Evolutionary conservation across 176 grass and related monocot species (phyloP).

Genomic region (Avena insularis): DNA sequence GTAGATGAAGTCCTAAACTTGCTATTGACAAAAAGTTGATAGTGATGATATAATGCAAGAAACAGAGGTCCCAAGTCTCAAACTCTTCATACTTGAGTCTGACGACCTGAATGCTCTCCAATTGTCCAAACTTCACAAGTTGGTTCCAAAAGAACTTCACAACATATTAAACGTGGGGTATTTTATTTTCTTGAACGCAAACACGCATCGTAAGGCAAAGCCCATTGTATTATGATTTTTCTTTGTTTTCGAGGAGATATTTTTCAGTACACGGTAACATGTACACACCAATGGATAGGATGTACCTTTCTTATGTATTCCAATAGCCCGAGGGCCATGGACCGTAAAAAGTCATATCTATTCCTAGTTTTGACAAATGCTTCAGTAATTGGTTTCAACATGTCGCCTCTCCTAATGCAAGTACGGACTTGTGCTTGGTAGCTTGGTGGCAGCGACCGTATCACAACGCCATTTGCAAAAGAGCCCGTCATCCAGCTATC

Average conservation of each 20-base stretch:
- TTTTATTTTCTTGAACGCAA: constrained; percentile 72
- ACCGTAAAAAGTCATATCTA: constrained; percentile 86
- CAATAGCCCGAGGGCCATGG: constrained; percentile 68
- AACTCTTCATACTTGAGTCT: constrained; percentile 81
- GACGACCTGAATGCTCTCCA: constrained; percentile 64
- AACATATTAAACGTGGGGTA: constrained; percentile 64
- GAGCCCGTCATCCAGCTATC: no score
- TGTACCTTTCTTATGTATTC: constrained; percentile 85
- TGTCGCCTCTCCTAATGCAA: no score
- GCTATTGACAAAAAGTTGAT: constrained; percentile 16
- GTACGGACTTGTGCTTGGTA: no score
- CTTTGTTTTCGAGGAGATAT: not conserved
- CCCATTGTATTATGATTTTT: not conserved
- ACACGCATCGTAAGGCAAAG: constrained; percentile 26
- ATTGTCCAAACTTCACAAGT: constrained; percentile 62
- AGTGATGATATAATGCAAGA: constrained; percentile 2
- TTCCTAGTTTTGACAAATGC: constrained; percentile 70
- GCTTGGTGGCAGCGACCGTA: no score
- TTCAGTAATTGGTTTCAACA: constrained; percentile 78
- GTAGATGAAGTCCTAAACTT: not conserved
- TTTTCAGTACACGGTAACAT: constrained; percentile 22
- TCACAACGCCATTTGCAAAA: no score
- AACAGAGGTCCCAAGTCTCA: constrained; percentile 11
- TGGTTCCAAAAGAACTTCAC: constrained; percentile 65
- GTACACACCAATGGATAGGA: constrained; percentile 40